Base-by-base conservation (phyloP, 345 rosid species). In the Pistacia integerrima region DNA sequence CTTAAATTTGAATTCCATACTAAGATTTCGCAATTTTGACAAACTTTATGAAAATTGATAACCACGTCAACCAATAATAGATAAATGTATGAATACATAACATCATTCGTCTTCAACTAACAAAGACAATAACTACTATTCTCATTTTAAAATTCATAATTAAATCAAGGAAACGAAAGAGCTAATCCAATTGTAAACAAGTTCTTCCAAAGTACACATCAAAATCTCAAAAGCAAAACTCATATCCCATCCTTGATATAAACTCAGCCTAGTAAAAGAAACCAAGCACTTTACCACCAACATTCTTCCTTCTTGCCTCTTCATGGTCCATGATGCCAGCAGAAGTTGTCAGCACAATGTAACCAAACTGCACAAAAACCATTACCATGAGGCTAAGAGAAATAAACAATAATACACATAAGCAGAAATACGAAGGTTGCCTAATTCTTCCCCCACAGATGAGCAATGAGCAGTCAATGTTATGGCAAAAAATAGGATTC, bases 251-350 rank as follows among this genome's bases (percentile, higher is more conserved):
- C 51, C 33, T 17, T 51, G 9, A 64, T n/a, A 36, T 49, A 51
- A 69, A 57, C 64, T 68, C 54, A 4, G 4, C 55, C 80, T 77
- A 85, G 69, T 85, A 85, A 60, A 85, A 85, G 84, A 85, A 85
- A 55, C 88, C 88, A 48, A 85, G 84, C 65, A 85, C 86, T 79
- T 85, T 85, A 68, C 88, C 88, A 57, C 88, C 88, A 5, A 83
- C 88, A 44, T 85, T 85, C 84, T 85, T 85, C 66, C 88, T 85
- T 76, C 88, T 78, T 0, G 88, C 88, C 81, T 85, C 88, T 70
- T 85, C 88, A 67, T 85, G 88, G 77, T 85, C 88, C 88, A 85
- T 85, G 61, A 85, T 85, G 35, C 88, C 88, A 52, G 88, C 86
- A 55, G 88, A 85, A 30, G 88, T 85, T 36, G 88, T 85, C 83